Evolutionary conservation across 768 basidiomycete species (phyloP).

Genomic region (Pulveroboletus frians): DNA sequence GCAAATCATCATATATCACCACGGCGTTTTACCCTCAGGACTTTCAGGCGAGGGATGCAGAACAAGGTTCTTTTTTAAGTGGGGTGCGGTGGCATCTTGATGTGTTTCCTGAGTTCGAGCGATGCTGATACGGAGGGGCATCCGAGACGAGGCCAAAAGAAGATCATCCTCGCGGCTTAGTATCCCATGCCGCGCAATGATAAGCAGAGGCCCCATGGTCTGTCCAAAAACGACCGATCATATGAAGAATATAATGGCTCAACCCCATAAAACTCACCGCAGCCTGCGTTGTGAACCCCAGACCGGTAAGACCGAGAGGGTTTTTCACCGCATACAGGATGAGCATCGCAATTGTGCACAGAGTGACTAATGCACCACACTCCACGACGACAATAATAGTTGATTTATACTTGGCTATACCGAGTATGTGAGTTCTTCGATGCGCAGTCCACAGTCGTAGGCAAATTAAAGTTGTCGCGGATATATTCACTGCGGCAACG

Average conservation of each 20-base stretch:
- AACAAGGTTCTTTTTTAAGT: neutral
- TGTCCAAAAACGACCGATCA: neutral
- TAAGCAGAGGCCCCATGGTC: slow-evolving; percentile 15
- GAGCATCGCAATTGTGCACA: slow-evolving; percentile 12
- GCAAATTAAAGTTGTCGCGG: slow-evolving; percentile 15
- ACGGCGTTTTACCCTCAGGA: neutral
- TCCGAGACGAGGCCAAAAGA: neutral
- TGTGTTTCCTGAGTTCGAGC: slow-evolving; percentile 7
- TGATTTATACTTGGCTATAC: slow-evolving; percentile 15
- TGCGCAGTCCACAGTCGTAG: slow-evolving; percentile 14
- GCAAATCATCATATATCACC: neutral
- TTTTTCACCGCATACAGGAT: slow-evolving; percentile 4
- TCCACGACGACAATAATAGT: slow-evolving; percentile 16
- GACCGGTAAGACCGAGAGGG: slow-evolving; percentile 9
- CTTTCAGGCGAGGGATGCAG: neutral
- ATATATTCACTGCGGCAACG: slow-evolving; percentile 13
- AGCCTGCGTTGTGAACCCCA: slow-evolving; percentile 18
- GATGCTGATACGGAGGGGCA: slow-evolving; percentile 15
- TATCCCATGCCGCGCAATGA: slow-evolving; percentile 16
- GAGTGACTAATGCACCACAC: slow-evolving; percentile 20
- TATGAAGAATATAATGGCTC: neutral
- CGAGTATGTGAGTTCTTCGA: neutral
- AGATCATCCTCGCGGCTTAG: neutral
- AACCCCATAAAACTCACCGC: slow-evolving; percentile 7
- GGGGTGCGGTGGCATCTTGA: neutral